Conservation (phyloP, 2,329 filamentous ascomycete genomes). For the Talaromyces piceae region DNA sequence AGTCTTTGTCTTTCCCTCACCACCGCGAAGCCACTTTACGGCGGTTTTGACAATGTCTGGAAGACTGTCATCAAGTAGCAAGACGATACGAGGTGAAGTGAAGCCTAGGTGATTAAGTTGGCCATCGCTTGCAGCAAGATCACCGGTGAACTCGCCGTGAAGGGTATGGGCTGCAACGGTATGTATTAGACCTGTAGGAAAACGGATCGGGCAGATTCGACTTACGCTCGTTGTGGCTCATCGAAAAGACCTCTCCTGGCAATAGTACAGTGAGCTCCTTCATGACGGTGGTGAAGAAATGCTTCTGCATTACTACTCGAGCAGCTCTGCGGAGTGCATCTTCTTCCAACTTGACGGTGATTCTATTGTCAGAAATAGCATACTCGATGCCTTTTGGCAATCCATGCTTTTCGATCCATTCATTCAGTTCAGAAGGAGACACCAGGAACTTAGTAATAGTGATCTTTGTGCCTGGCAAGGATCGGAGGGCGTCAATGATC, state of each 20-base stretch:
- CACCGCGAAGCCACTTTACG: not conserved
- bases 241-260: not conserved
- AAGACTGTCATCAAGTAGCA: not conserved
- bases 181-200: not conserved
- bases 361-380: not conserved
- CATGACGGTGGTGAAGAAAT: not conserved
- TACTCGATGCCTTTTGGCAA: not conserved
- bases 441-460: not conserved
- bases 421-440: not conserved
- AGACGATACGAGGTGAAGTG: not conserved
- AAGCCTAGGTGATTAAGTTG: not conserved
- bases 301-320: not conserved
- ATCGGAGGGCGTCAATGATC: not conserved
- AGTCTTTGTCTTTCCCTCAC: not conserved
- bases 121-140: not conserved
- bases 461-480: not conserved
- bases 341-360: not conserved
- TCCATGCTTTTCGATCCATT: not conserved
- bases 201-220: not conserved
- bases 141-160: not conserved
- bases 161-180: not conserved
- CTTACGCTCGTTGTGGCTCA: not conserved
- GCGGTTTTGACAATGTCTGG: not conserved
- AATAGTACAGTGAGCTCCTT: not conserved
- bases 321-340: not conserved